Percentiles rank a stretch among this genome's conserved stretches.
Evolutionary conservation across 2,329 filamentous ascomycete genomes (phyloP).

Genomic region (Phialophora macrospora): DNA sequence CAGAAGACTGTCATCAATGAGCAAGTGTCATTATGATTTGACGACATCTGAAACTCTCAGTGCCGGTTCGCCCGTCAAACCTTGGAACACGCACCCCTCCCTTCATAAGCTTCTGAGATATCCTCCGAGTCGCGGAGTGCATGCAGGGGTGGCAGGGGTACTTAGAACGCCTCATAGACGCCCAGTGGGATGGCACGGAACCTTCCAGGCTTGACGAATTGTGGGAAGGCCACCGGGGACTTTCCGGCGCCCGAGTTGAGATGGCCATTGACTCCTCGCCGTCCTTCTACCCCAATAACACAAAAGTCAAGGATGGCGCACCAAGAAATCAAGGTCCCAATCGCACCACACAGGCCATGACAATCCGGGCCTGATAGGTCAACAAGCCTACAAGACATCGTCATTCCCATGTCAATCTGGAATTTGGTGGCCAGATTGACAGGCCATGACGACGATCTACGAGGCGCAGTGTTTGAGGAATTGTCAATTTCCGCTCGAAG

Average conservation of each 20-base stretch:
- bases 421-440: neutral
- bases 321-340: neutral
- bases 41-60: neutral
- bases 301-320: neutral
- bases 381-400: neutral
- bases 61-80: neutral
- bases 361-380: neutral
- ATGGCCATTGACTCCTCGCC: neutral
- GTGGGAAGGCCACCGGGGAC: conserved; percentile 15
- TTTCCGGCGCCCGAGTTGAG: conserved; percentile 6
- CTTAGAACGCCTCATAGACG: neutral
- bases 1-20: neutral
- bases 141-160: conserved; percentile 9
- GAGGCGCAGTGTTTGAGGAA: conserved; percentile 9
- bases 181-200: neutral
- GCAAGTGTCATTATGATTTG: neutral
- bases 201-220: neutral
- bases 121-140: conserved; percentile 9
- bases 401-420: neutral
- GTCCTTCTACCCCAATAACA: too few relatives aligned
- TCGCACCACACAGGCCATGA: neutral
- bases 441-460: neutral
- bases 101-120: conserved; percentile 1
- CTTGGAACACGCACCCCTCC: neutral
- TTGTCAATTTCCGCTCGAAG: conserved; percentile 4